Evolutionary conservation across 2,329 filamentous ascomycete species (phyloP).

Genomic region (Metarhizium anisopliae): DNA sequence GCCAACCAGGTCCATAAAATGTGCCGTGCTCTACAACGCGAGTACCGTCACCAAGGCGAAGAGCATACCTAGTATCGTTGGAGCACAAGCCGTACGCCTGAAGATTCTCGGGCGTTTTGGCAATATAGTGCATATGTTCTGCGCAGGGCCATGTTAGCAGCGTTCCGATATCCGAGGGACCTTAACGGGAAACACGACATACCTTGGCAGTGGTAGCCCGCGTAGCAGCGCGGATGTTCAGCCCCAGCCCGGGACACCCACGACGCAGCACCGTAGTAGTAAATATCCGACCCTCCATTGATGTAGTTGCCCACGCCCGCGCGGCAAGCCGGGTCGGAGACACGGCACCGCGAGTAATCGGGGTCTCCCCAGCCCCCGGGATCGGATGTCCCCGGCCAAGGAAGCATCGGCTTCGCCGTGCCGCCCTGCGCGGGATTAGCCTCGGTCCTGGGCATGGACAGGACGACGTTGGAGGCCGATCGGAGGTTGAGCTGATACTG

Average conservation of each 20-base stretch:
- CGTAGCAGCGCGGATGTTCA: too few relatives aligned
- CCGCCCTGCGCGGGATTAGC: neutral
- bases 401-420: neutral
- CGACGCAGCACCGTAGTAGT: conserved; percentile 31
- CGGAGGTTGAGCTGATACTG: conserved; percentile 46
- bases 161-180: too few relatives aligned
- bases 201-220: too few relatives aligned
- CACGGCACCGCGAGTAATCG: conserved; percentile 30
- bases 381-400: conserved; percentile 27
- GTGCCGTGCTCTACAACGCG: too few relatives aligned
- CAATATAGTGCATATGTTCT: too few relatives aligned
- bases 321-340: conserved; percentile 27
- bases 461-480: conserved; percentile 32
- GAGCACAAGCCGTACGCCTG: too few relatives aligned
- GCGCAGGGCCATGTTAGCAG: too few relatives aligned
- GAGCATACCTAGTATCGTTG: too few relatives aligned
- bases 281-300: conserved; percentile 31
- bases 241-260: conserved; percentile 15
- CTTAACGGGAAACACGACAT: too few relatives aligned
- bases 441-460: conserved; percentile 36
- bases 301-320: conserved; percentile 35
- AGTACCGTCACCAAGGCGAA: too few relatives aligned
- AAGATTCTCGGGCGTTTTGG: too few relatives aligned
- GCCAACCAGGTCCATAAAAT: too few relatives aligned
- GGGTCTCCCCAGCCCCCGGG: conserved; percentile 29